Percentiles rank a stretch among this genome's conserved stretches.
Evolutionary conservation across 441 rosid species (phyloP).

Genomic region (Erodium trifolium): DNA sequence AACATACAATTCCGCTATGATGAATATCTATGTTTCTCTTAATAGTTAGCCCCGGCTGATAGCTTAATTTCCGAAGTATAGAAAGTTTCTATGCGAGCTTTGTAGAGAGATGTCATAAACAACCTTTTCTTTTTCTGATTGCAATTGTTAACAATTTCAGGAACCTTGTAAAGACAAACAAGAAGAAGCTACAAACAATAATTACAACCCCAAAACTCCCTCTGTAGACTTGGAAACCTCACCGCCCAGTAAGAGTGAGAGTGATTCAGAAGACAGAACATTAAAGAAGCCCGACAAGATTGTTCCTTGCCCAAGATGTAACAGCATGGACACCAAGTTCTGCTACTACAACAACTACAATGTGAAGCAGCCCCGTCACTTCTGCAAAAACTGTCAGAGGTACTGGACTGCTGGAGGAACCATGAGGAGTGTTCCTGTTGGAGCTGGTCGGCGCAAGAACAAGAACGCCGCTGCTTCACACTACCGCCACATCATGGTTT

Average conservation of each 20-base stretch:
- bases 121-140: not conserved
- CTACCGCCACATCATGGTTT: constrained; percentile 42
- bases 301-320: constrained; percentile 65
- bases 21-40: not conserved
- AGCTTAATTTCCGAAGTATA: not conserved
- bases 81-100: not conserved
- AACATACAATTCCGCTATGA: not conserved
- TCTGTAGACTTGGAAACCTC: constrained; percentile 29
- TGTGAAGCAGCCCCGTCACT: constrained; percentile 63
- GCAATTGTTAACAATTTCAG: constrained; percentile 24
- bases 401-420: constrained; percentile 45
- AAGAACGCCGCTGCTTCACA: constrained; percentile 43
- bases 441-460: constrained; percentile 77
- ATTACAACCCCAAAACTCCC: constrained; percentile 29
- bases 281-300: constrained; percentile 62
- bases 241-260: constrained; percentile 25
- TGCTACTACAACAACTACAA: constrained; percentile 75
- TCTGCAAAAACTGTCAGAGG: constrained; percentile 68
- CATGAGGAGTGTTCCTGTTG: constrained; percentile 71
- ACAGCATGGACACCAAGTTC: constrained; percentile 69
- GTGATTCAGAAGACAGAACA: constrained; percentile 38
- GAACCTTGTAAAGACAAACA: constrained; percentile 29
- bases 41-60: not conserved
- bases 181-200: constrained; percentile 24
- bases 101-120: not conserved